Conservation (phyloP, 768 basidiomycete species). For the Boletus patriciae region DNA sequence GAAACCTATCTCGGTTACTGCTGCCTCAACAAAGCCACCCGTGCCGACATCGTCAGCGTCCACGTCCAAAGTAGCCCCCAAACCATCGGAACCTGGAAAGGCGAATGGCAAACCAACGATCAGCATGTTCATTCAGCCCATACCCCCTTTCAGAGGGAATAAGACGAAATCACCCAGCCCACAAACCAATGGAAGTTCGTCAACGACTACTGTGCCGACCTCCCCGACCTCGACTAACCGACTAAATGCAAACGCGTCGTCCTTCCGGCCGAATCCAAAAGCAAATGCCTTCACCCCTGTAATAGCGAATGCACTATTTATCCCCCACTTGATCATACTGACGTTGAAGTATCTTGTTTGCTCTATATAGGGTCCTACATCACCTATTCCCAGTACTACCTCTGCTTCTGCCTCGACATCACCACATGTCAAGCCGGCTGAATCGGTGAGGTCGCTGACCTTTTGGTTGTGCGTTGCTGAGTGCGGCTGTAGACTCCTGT, state of each 20-base stretch:
- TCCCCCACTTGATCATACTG: constrained; percentile 13
- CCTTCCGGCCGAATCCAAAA: constrained; percentile 87
- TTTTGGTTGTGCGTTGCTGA: constrained; percentile 4
- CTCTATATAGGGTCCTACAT: constrained; percentile 44
- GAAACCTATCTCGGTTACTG: constrained; percentile 28
- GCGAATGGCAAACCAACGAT: constrained; percentile 49
- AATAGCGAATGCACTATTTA: constrained; percentile 25
- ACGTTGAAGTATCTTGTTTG: constrained; percentile 12
- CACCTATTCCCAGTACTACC: constrained; percentile 44
- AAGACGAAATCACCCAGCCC: constrained; percentile 40
- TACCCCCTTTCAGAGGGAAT: constrained; percentile 85
- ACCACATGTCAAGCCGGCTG: constrained; percentile 60
- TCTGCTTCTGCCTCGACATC: constrained; percentile 52
- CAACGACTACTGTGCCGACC: constrained; percentile 39
- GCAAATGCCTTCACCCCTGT: constrained; percentile 75
- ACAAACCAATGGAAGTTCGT: constrained; percentile 32
- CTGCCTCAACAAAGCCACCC: constrained; percentile 29
- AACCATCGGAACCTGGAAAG: constrained; percentile 32
- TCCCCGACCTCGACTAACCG: constrained; percentile 61
- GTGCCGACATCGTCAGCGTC: constrained; percentile 31
- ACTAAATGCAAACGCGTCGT: constrained; percentile 85
- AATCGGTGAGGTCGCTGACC: constrained; percentile 42
- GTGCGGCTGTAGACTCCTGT: constrained; percentile 37
- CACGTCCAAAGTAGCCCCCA: constrained; percentile 32
- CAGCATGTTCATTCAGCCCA: constrained; percentile 81